Conservation (phyloP, 345 rosid genomes). For the Melaleuca quinquenervia region DNA sequence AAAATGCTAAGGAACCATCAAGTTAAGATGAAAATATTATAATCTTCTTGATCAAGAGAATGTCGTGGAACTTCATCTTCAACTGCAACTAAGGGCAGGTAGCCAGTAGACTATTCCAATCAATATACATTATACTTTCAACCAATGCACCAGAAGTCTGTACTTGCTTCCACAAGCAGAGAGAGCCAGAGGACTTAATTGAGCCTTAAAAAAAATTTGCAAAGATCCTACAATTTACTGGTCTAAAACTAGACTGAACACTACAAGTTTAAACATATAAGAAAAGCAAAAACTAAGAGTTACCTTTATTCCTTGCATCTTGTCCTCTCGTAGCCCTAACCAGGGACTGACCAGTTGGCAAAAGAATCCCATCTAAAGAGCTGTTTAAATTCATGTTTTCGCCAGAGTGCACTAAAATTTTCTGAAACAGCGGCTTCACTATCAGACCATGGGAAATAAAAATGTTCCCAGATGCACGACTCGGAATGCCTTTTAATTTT, state of each 20-base stretch:
- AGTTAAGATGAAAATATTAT: not conserved
- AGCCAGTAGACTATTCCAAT: not conserved
- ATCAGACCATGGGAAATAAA: constrained; percentile 70
- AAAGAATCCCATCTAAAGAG: constrained; percentile 67
- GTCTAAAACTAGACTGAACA: not conserved
- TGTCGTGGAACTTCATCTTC: not conserved
- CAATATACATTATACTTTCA: not conserved
- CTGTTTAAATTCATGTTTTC: constrained; percentile 40
- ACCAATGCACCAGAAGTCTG: not conserved
- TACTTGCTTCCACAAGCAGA: not conserved
- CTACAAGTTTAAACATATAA: not conserved
- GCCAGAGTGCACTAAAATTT: constrained; percentile 56
- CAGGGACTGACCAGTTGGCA: constrained; percentile 43
- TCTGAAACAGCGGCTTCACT: constrained; percentile 82
- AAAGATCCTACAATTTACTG: not conserved
- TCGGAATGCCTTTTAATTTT: constrained; percentile 55
- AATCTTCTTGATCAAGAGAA: not conserved
- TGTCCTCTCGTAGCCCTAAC: constrained; percentile 41
- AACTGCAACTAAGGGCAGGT: not conserved
- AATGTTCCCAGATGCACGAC: constrained; percentile 39
- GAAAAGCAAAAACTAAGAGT: not conserved
- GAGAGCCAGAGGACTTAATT: not conserved
- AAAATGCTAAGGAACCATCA: not conserved
- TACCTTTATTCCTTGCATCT: constrained; percentile 48
- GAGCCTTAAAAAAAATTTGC: not conserved